Evolutionary conservation across 192 early-diverging fungal species (phyloP).

Genomic region (Rhizophagus prolifer): DNA sequence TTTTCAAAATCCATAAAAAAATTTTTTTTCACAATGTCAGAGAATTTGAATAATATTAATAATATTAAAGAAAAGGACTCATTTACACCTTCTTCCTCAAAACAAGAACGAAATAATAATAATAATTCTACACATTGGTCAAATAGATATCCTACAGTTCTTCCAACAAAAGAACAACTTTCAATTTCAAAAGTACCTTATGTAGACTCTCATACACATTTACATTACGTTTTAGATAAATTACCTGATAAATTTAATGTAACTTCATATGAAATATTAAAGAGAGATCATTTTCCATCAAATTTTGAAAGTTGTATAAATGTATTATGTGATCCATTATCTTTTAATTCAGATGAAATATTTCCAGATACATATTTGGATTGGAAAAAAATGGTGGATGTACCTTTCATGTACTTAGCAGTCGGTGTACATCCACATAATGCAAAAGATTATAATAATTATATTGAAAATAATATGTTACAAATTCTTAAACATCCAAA

Average conservation of each 20-base stretch:
- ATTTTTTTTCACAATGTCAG: too few species aligned
- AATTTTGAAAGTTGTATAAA: slow-evolving; percentile 26
- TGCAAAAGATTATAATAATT: slow-evolving; percentile 26
- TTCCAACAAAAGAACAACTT: slow-evolving; percentile 13
- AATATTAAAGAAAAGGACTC: too few species aligned
- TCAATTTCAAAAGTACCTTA: slow-evolving; percentile 3
- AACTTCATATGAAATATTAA: background rate
- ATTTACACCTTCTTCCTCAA: too few species aligned
- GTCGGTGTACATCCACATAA: slow-evolving; percentile 29
- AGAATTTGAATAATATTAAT: too few species aligned
- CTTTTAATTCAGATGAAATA: slow-evolving; percentile 14
- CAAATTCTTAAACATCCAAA: slow-evolving; percentile 23
- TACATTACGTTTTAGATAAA: slow-evolving; percentile 27
- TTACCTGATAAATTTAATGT: slow-evolving; percentile 1
- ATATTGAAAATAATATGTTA: slow-evolving; percentile 14
- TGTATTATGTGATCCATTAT: slow-evolving; percentile 26
- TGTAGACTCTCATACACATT: slow-evolving; percentile 25
- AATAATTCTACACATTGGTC: background rate
- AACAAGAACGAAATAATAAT: background rate
- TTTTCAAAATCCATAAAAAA: too few species aligned
- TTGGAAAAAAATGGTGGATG: slow-evolving; percentile 14
- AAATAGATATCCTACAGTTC: background rate
- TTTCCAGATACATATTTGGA: slow-evolving; percentile 22
- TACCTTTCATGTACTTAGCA: slow-evolving; percentile 25
- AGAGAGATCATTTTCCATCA: slow-evolving; percentile 16